phyloP scores from a whole-genome alignment of 495 filamentous ascomycete genomes.

The Aspergillus bridgeri region DNA sequence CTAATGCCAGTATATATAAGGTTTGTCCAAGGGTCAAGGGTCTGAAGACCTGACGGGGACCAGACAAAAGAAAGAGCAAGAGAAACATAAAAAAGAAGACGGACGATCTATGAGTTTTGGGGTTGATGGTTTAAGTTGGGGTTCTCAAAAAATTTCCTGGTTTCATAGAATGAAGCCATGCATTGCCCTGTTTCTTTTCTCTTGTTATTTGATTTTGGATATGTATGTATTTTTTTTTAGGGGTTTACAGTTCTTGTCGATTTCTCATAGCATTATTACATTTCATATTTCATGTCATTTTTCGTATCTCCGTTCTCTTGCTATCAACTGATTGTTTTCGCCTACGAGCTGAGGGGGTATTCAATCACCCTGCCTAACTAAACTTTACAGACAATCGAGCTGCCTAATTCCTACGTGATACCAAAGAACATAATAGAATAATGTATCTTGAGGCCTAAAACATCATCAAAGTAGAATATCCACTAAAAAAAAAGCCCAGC shows the following conservation, averaged over 20 bases:
- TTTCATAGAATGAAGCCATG: background rate
- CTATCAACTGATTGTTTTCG: too few relatives aligned
- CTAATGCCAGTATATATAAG: slow-evolving; percentile 8
- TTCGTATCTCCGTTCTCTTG: slow-evolving; percentile 6
- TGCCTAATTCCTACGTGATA: background rate
- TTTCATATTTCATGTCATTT: slow-evolving; percentile 6
- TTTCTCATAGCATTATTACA: slow-evolving; percentile 26
- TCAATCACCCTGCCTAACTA: too few relatives aligned
- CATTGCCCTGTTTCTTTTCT: background rate
- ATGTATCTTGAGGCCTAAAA: slow-evolving; percentile 4
- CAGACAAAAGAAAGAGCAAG: background rate
- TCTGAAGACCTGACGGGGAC: too few relatives aligned
- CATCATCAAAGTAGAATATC: slow-evolving; percentile 13
- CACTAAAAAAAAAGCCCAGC: slow-evolving; percentile 12
- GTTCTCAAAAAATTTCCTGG: background rate
- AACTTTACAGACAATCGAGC: background rate
- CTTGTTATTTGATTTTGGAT: background rate
- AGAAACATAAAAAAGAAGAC: background rate
- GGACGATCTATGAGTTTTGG: background rate
- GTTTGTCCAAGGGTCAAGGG: too few relatives aligned
- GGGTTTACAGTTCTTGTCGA: slow-evolving; percentile 4
- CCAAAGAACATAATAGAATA: background rate
- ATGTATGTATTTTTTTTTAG: background rate
- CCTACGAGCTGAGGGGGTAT: too few relatives aligned
- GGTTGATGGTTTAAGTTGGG: background rate